Evolutionary conservation across 2,329 filamentous ascomycete genomes (phyloP).

Genomic region (Botrytis tulipae): DNA sequence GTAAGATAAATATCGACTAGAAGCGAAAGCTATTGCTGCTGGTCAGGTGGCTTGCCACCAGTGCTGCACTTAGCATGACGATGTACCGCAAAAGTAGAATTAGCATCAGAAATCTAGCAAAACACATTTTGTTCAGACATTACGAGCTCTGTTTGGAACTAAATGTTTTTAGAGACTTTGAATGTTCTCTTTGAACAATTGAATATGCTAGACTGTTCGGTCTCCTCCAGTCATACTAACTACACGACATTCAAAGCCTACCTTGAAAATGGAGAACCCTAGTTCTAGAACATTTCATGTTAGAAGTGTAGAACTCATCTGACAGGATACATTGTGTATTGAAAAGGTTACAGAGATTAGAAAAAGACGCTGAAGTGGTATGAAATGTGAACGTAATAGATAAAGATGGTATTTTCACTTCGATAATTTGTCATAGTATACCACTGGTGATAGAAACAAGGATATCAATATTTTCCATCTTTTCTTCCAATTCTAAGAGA

Average conservation of each 20-base stretch:
- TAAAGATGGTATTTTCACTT: not conserved
- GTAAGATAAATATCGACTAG: accelerated
- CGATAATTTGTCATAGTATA: not conserved
- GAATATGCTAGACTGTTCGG: not conserved
- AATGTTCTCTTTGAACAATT: not conserved
- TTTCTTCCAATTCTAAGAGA: not conserved
- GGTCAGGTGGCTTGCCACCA: not conserved
- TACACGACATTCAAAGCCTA: not conserved
- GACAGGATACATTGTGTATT: not conserved
- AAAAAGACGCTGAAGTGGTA: not conserved
- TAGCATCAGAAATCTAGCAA: not conserved
- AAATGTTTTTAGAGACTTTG: not conserved
- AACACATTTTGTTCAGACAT: accelerated
- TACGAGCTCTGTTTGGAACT: not conserved
- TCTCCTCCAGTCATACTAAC: not conserved
- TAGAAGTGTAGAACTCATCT: too few relatives aligned
- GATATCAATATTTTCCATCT: accelerated
- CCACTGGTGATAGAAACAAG: not conserved
- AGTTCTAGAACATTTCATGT: too few relatives aligned
- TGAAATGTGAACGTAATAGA: not conserved
- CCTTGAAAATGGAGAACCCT: not conserved
- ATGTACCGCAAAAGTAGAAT: not conserved
- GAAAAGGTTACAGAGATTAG: not conserved
- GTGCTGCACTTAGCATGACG: not conserved
- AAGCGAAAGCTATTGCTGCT: not conserved